A percentile compares a stretch with the other conserved stretches of the same genome.
Conservation (phyloP, 495 filamentous ascomycete species). For the Penicillium diatomitis region DNA sequence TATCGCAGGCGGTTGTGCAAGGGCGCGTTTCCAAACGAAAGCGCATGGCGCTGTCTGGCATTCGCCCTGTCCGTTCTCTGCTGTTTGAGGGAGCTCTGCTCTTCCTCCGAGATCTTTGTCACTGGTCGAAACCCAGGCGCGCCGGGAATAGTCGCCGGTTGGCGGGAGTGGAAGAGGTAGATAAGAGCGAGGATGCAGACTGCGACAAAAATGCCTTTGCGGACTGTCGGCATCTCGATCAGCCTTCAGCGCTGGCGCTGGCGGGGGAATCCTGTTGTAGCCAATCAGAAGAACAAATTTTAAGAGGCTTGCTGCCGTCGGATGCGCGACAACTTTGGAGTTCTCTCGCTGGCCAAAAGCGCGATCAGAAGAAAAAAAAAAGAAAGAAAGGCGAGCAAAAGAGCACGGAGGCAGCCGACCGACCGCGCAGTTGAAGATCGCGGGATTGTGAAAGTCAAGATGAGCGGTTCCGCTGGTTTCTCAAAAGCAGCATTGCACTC, state of each 20-base stretch:
- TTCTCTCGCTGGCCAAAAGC: too few species aligned
- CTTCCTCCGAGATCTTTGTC: slow-evolving; percentile 14
- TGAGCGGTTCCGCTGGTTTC: not conserved
- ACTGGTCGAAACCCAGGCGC: slow-evolving; percentile 18
- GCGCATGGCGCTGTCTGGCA: slow-evolving; percentile 22
- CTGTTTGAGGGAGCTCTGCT: slow-evolving; percentile 6
- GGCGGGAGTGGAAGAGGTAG: slow-evolving; percentile 59
- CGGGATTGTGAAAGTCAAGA: slow-evolving; percentile 3
- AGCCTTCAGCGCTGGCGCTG: slow-evolving; percentile 1
- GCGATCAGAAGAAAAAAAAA: too few species aligned
- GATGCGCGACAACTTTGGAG: too few species aligned
- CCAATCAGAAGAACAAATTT: too few species aligned
- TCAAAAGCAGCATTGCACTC: slow-evolving; percentile 9
- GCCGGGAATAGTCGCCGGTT: slow-evolving; percentile 22
- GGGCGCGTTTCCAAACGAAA: slow-evolving; percentile 36
- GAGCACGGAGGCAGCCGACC: too few species aligned
- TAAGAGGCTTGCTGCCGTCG: too few species aligned
- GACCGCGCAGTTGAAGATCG: not conserved
- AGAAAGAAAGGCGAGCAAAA: too few species aligned
- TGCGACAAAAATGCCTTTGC: slow-evolving; percentile 61
- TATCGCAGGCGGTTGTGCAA: slow-evolving; percentile 80
- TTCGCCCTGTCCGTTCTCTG: slow-evolving; percentile 11
- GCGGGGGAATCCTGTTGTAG: too few species aligned
- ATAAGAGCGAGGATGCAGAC: slow-evolving; percentile 59
- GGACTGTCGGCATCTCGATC: slow-evolving; percentile 55